Evolutionary conservation across 306 rosid species (phyloP).

Genomic region (Prunus padus): DNA sequence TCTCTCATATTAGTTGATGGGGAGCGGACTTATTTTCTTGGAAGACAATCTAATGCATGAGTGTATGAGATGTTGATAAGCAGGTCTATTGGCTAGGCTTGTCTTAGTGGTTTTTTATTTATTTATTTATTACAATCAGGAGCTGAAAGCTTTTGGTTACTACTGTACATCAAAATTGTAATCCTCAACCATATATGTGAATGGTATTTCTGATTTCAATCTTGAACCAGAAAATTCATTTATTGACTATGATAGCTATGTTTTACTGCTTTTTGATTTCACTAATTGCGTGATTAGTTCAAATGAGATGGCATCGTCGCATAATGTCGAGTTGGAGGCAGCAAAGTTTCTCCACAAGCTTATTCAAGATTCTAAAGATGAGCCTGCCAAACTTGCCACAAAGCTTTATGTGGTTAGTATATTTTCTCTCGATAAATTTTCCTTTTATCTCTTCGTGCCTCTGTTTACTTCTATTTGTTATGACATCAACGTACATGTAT

Average conservation of each 20-base stretch:
- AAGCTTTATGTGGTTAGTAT: slow-evolving; percentile 88
- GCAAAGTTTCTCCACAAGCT: slow-evolving; percentile 97
- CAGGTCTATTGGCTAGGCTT: not conserved
- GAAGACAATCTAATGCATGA: not conserved
- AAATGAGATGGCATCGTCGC: slow-evolving; percentile 72
- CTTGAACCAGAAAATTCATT: not conserved
- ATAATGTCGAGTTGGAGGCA: slow-evolving; percentile 99
- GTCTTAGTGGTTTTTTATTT: not conserved
- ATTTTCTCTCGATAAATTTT: slow-evolving; percentile 13
- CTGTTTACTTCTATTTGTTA: slow-evolving; percentile 6
- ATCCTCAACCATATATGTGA: not conserved
- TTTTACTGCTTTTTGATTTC: slow-evolving; percentile 6
- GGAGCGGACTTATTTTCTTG: not conserved
- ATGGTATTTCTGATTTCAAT: not conserved
- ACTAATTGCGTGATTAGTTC: slow-evolving; percentile 40
- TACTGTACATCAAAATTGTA: not conserved
- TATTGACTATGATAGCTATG: slow-evolving; percentile 6
- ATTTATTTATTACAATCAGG: not conserved
- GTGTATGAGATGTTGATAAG: not conserved
- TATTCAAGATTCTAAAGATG: slow-evolving; percentile 95
- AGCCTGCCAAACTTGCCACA: slow-evolving; percentile 94
- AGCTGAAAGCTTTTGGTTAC: not conserved
- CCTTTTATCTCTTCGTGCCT: not conserved
- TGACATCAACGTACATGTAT: slow-evolving; percentile 12
- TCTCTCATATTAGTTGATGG: not conserved